These are phyloP conservation scores for Apiospora arundinis DNA, from an alignment of 2,329 filamentous ascomycete genomes.

Conservation along the genomic window DNA sequence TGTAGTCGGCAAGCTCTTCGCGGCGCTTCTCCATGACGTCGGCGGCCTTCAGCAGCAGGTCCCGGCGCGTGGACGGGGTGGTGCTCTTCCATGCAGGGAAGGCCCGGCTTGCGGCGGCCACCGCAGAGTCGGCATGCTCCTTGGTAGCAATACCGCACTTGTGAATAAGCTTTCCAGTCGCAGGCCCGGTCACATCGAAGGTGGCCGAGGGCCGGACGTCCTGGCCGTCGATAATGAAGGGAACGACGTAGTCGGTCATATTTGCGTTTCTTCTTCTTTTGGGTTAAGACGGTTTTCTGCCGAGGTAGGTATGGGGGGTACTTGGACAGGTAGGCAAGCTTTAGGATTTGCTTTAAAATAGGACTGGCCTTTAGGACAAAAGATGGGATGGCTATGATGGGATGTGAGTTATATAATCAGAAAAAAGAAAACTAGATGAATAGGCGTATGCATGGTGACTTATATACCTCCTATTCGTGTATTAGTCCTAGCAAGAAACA, in stretches of 20 bases:
- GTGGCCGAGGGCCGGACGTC: constrained; percentile 54
- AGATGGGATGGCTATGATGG: background rate
- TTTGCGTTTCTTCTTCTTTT: background rate
- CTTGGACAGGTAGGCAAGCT: too few species aligned
- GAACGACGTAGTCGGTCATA: constrained; percentile 42
- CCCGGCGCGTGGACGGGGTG: constrained; percentile 61
- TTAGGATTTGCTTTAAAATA: background rate
- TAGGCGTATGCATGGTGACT: background rate
- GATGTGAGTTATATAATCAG: background rate
- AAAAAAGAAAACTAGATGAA: background rate
- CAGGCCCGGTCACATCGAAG: constrained; percentile 64
- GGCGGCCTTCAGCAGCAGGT: constrained; percentile 67
- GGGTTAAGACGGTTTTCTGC: background rate
- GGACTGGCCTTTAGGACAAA: background rate
- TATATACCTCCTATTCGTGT: too few species aligned
- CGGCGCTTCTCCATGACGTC: constrained; percentile 60
- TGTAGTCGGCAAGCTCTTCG: constrained; percentile 61
- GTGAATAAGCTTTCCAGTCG: constrained; percentile 57
- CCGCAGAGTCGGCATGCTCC: constrained; percentile 56
- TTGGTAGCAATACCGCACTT: constrained; percentile 62
- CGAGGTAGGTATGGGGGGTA: background rate
- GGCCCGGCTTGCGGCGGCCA: constrained; percentile 59
- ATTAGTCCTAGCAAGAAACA: background rate
- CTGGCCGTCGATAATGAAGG: constrained; percentile 51
- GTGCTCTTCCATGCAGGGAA: constrained; percentile 68